A percentile compares a stretch with the other conserved stretches of the same genome.
These are phyloP conservation scores for Buddleja alternifolia DNA, from an alignment of 257 asterid genomes.

Conservation along the genomic window DNA sequence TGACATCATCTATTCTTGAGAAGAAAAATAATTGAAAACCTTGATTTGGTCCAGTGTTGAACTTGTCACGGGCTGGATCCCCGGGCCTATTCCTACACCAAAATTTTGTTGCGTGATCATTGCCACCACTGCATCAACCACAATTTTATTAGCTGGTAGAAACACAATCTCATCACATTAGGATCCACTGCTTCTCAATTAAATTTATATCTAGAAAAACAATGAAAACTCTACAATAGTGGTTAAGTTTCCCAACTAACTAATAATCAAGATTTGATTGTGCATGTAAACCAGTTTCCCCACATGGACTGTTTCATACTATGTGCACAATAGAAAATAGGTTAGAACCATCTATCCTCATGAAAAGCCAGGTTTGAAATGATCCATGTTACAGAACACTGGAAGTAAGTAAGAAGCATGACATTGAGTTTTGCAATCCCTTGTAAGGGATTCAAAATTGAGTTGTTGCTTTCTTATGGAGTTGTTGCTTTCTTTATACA, in stretches of 20 bases:
- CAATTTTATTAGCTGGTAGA: slow-evolving; percentile 10
- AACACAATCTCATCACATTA: slow-evolving; percentile 2
- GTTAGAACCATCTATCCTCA: not conserved
- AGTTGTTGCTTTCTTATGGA: not conserved
- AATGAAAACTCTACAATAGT: slow-evolving; percentile 15
- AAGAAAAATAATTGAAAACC: slow-evolving; percentile 42
- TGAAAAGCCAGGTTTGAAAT: no score
- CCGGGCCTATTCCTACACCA: slow-evolving; percentile 99
- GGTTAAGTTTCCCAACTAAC: slow-evolving; percentile 19
- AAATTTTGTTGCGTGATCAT: slow-evolving; percentile 94
- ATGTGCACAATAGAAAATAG: not conserved
- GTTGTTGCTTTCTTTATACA: no score
- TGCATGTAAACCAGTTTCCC: slow-evolving; percentile 7
- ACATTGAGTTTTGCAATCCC: not conserved
- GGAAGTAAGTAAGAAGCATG: slow-evolving; percentile 8
- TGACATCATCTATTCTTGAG: not conserved
- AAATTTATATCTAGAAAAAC: slow-evolving; percentile 19
- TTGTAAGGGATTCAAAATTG: not conserved
- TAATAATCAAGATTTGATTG: not conserved
- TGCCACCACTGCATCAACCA: slow-evolving; percentile 89
- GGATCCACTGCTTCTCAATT: not conserved
- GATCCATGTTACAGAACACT: no score
- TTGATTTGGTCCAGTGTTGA: slow-evolving; percentile 61
- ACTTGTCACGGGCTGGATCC: slow-evolving; percentile 86
- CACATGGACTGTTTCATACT: not conserved